These are phyloP conservation scores for Ascoidea asiatica DNA, from an alignment of 805 yeast genomes.

Conservation along the genomic window DNA sequence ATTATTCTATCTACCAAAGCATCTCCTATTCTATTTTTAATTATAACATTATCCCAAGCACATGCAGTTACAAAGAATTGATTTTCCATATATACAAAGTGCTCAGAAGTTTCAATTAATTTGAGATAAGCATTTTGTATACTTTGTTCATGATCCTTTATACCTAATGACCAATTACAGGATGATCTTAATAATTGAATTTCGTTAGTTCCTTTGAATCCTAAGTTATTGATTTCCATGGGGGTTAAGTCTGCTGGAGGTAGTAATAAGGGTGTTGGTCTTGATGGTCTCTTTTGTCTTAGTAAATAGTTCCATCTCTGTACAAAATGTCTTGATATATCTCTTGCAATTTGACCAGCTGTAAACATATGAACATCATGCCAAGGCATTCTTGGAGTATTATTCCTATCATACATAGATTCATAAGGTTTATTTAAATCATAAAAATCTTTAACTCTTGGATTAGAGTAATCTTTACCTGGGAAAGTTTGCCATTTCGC, in stretches of 20 bases:
- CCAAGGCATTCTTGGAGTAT: conserved; percentile 96
- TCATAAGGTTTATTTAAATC: conserved; percentile 78
- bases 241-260: conserved; percentile 84
- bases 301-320: conserved; percentile 94
- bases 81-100: conserved; percentile 87
- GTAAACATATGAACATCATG: conserved; percentile 97
- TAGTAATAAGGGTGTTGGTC: conserved; percentile 80
- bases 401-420: conserved; percentile 75
- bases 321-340: conserved; percentile 83
- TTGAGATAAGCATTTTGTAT: conserved; percentile 89
- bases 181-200: conserved; percentile 82
- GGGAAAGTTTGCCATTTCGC: conserved; percentile 56
- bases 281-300: conserved; percentile 87
- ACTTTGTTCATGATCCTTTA: conserved; percentile 73
- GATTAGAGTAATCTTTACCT: conserved; percentile 95
- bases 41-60: conserved; percentile 66
- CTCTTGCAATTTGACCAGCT: conserved; percentile 89
- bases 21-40: conserved; percentile 85
- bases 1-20: conserved; percentile 95
- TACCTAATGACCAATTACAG: conserved; percentile 87
- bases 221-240: conserved; percentile 50
- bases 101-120: conserved; percentile 82
- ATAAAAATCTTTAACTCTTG: conserved; percentile 79
- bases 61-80: conserved; percentile 93
- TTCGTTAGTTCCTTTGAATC: conserved; percentile 74